Base-by-base conservation (phyloP, 306 rosid species). In the Acacia melanoxylon region DNA sequence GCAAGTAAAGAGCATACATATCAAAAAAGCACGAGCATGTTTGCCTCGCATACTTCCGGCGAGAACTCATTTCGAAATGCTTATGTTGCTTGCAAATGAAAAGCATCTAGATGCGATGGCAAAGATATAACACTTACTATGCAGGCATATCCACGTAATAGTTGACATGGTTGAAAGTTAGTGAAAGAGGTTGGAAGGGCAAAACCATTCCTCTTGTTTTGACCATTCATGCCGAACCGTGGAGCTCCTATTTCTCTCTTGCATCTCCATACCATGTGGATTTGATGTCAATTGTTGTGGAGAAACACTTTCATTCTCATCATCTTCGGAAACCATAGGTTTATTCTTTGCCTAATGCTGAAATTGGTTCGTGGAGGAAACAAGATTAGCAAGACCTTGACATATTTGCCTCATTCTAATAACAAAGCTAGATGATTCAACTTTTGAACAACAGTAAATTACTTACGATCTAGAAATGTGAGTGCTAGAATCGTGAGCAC, bases 71-170 rank as follows among this genome's bases (percentile, higher is more conserved):
- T 24, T 22, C 14, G 14, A 58, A 24, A 54, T 54, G 62, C 22
- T 68, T 15, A 49, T 33, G 66, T 51, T 67, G 35, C 24, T 68
- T 51, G 22, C 16, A 20, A 33, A 12, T 46, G 3, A 40, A 2
- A 49, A 63, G 48, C 22, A 22, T 10, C 35, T 75, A 52, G 19
- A 22, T 54, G 54, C 20, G 19, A 68, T n/a, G 31, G 62, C 24
- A 42, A 69, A 42, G 27, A 56, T 69, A 7, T 40, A 70, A 70
- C 12, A 70, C 90, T 83, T 86, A 91, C 95, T 20, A n/a, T n/a
- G 86, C 19, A 49, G 95, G 95, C 93, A 88, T 88, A 77, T 86
- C 92, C 49, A 91, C 93, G 10, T 81, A 88, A 88, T 91, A 91
- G 75, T 85, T 91, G 74, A 89, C 87, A 71, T 91, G 93, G 83